These are phyloP conservation scores for Syncephalastrum monosporum DNA, from an alignment of 371 early-diverging fungal species.

Conservation along the genomic window DNA sequence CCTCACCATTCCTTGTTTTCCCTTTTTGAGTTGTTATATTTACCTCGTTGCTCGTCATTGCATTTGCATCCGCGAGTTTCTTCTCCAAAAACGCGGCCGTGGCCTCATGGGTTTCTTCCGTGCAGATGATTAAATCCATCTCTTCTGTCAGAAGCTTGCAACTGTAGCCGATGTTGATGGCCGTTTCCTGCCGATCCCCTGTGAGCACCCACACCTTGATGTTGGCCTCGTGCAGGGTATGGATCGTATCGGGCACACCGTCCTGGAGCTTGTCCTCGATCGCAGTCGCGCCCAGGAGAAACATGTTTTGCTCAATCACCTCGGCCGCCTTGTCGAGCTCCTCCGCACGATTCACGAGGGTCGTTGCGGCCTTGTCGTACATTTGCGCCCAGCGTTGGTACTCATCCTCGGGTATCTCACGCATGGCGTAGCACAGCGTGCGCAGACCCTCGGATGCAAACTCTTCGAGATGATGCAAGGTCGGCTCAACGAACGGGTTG, in stretches of 20 bases:
- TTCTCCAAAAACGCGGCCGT: constrained; percentile 77
- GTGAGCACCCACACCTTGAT: constrained; percentile 97
- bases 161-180: constrained; percentile 91
- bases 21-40: neutral
- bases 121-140: constrained; percentile 82
- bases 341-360: constrained; percentile 83
- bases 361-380: constrained; percentile 88
- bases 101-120: constrained; percentile 77
- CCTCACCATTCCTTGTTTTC: neutral
- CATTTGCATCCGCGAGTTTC: constrained; percentile 55
- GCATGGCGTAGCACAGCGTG: constrained; percentile 92
- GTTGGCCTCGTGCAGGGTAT: constrained; percentile 92
- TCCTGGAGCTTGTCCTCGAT: constrained; percentile 99
- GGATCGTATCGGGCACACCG: constrained; percentile 96
- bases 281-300: constrained; percentile 95
- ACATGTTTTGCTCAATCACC: constrained; percentile 90
- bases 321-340: constrained; percentile 92
- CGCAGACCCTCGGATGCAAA: constrained; percentile 92
- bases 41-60: neutral
- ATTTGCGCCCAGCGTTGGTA: constrained; percentile 82
- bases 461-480: constrained; percentile 78
- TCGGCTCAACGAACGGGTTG: constrained; percentile 78
- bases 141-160: constrained; percentile 88
- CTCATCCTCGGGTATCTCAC: constrained; percentile 87
- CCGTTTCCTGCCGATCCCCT: constrained; percentile 93